A percentile compares a stretch with the other conserved stretches of the same genome.
phyloP scores from a whole-genome alignment of 441 rosid species.

The Syzygium malaccense region DNA sequence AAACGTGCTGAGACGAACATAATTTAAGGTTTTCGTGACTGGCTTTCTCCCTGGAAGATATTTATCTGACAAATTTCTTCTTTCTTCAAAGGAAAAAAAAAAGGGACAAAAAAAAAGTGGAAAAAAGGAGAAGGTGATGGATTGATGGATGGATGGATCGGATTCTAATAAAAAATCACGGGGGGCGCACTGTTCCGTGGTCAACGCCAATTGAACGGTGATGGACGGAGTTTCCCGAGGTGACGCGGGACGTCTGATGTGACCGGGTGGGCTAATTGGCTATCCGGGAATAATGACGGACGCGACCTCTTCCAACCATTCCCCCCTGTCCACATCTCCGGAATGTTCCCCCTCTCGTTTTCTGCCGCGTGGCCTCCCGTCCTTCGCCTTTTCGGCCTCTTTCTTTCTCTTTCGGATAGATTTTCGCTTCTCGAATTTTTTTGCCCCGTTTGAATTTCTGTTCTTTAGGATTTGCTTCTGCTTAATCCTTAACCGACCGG shows the following conservation, averaged over 20 bases:
- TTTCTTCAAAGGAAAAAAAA: too few relatives aligned
- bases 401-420: accelerated
- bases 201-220: background rate
- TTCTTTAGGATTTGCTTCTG: too few relatives aligned
- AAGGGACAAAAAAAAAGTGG: background rate
- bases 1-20: too few relatives aligned
- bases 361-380: background rate
- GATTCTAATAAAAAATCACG: background rate
- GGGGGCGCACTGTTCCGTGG: background rate
- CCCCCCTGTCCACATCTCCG: background rate
- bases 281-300: background rate
- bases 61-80: background rate
- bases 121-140: background rate
- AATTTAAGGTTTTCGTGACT: too few relatives aligned
- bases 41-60: too few relatives aligned
- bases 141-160: background rate
- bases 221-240: background rate
- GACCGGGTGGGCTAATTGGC: background rate
- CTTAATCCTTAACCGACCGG: accelerated
- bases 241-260: background rate
- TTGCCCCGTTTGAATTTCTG: too few relatives aligned
- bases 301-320: background rate
- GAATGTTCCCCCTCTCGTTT: background rate
- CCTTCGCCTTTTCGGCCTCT: background rate
- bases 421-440: background rate